Conservation (phyloP, 352 stramenopile species). For the Pythium volutum region DNA sequence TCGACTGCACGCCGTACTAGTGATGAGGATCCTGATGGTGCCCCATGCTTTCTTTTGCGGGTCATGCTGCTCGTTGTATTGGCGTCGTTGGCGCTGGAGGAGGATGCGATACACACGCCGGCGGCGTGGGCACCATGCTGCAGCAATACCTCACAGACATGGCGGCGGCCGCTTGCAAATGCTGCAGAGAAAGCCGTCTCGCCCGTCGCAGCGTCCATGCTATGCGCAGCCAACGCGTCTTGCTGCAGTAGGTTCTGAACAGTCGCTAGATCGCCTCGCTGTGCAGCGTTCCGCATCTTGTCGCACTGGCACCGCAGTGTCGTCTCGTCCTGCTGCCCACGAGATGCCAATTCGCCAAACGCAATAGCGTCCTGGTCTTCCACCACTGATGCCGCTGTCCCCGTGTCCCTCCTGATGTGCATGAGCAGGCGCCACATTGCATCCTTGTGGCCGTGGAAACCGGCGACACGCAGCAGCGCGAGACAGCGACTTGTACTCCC, state of each 20-base stretch:
- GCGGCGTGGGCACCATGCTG: not conserved
- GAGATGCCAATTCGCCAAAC: not conserved
- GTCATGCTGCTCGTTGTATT: not conserved
- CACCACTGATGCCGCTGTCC: too few species aligned
- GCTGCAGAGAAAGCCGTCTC: conserved; percentile 15
- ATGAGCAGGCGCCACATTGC: conserved; percentile 1
- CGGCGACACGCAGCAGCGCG: conserved; percentile 1
- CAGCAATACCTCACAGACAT: conserved; percentile 4
- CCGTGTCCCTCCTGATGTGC: not conserved
- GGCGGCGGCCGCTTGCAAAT: conserved; percentile 3
- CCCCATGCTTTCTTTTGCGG: too few species aligned
- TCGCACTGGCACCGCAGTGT: not conserved
- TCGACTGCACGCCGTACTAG: not conserved
- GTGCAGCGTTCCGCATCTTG: not conserved
- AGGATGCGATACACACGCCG: not conserved
- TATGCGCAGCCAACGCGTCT: not conserved
- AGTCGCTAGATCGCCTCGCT: not conserved
- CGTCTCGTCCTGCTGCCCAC: not conserved
- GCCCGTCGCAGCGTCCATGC: conserved; percentile 1
- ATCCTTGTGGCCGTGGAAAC: not conserved
- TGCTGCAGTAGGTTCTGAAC: not conserved
- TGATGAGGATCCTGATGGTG: not conserved
- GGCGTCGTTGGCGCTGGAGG: not conserved
- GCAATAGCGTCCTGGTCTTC: not conserved
- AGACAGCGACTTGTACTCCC: not conserved